Base-by-base conservation (phyloP, 352 stramenopile species). In the Phytophthora meadii region DNA sequence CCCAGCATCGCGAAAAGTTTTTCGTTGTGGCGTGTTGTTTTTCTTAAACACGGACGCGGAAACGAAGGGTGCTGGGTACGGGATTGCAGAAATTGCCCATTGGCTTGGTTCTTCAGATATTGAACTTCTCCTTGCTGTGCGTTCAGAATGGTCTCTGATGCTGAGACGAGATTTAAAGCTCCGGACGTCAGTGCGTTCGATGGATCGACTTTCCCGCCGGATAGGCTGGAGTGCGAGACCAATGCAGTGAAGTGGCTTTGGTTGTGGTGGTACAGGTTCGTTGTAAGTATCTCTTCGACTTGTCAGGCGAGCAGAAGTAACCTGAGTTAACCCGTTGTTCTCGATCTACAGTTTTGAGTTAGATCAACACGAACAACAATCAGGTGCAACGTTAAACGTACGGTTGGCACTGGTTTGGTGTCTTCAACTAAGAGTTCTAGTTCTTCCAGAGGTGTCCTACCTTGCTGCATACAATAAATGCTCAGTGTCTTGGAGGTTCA, bases 371-470 rank as follows among this genome's bases (percentile, higher is more conserved):
- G 11, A 3, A 42, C n/a, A 30, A 17, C 22, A 15, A 19, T 11
- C 12, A 50, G 10, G 1, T 59, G 4, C 1, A 49, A 39, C n/a
- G 24, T 15, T 37, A n/a, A 37, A 17, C n/a, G 44, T 40, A 91
- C 82, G 56, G 66, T 77, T 36, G 69, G 56, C n/a, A 58, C 55
- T 37, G 51, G 53, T 2, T 68, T 50, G 11, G 59, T 52, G 30
- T 10, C 30, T 36, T 36, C 30, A 36, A 36, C 9, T 14, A 36
- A 10, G 0, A 68, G 60, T 54, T 92, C 74, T 10, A 90, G 66
- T 47, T 89, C 84, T 54, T 90, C 81, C 0, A 92, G 61, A 5
- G 84, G 79, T 22, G 81, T 92, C 5, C 72, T 82, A 24, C 87
- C 89, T 83, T 89, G 77, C 83, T 91, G 45, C 12, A 25, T 30